Base-by-base conservation (phyloP, 2,329 filamentous ascomycete genomes). In the Penicillium sp. region DNA sequence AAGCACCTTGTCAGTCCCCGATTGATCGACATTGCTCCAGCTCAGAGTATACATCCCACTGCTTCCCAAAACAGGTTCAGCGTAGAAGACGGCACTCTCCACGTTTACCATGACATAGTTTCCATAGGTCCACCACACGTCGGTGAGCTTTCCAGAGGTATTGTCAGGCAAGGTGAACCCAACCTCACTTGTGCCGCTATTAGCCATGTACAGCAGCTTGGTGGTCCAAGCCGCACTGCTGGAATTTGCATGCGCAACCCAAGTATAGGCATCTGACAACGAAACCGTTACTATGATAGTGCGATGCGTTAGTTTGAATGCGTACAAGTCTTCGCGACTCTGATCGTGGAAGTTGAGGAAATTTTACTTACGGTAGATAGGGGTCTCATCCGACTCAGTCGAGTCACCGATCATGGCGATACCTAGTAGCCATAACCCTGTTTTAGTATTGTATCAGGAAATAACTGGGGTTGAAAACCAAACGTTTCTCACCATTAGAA, bases 41-140 rank as follows among this genome's bases (percentile, higher is more conserved):
- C 45, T 9, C 25, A 55, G 26, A 6, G 35, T 42, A 22, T 47
- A 51, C 42, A 41, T 45, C 26, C 49, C 53, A 41, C 46, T 31
- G 20, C 14, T 47, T 40, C 15, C 29, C 4, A 5, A 15, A 31
- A 31, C 29, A 15, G 29, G 29, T 12, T 31, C 29, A 31, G 50
- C 37, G n/a, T 56, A 56, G 37, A 53, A 49, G n/a, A 33, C 37
- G 33, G 51, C 23, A 14, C 18, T 22, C 15, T 27, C 20, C n/a
- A 33, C 22, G n/a, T 26, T 53, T 2, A 43, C 23, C 22, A 56
- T 20, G 22, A 56, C 50, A 45, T 27, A 48, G 25, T 40, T 56
- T 20, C 54, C 54, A 45, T 56, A 53, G 4, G 49, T 44, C 15
- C 33, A 35, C 54, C 54, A 56, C 11, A 49, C 54, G 12, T 56